Conservation (phyloP, 2,329 filamentous ascomycete species). For the Fragosphaeria purpurea region DNA sequence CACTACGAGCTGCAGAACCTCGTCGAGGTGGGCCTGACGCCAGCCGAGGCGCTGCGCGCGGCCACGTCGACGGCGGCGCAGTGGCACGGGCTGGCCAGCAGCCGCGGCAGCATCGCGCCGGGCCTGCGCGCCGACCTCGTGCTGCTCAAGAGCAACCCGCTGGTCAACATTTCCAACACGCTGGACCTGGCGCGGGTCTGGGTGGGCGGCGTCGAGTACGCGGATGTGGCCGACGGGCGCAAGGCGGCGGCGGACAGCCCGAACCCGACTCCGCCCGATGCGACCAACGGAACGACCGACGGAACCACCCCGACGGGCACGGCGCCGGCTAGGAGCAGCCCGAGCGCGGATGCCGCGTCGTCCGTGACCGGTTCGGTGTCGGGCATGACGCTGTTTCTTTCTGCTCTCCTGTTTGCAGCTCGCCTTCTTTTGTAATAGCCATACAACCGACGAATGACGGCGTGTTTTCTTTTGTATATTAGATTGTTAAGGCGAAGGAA, state of each 20-base stretch:
- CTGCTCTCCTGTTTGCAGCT: too few species aligned
- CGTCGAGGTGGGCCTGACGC: slow-evolving; percentile 13
- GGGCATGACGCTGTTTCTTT: too few species aligned
- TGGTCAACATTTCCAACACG: slow-evolving; percentile 18
- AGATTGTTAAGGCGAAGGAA: too few species aligned
- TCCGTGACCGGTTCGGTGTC: too few species aligned
- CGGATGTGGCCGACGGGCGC: background rate
- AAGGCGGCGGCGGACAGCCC: background rate
- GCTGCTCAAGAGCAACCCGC: slow-evolving; percentile 20
- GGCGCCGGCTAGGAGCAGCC: too few species aligned
- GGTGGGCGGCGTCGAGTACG: slow-evolving; percentile 17
- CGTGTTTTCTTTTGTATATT: too few species aligned
- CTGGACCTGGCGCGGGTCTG: slow-evolving; percentile 18
- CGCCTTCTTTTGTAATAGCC: too few species aligned
- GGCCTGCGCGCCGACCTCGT: slow-evolving; percentile 21
- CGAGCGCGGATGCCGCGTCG: too few species aligned
- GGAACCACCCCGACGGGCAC: too few species aligned
- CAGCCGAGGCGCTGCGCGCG: slow-evolving; percentile 13
- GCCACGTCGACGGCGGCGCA: slow-evolving; percentile 14
- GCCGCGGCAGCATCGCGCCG: slow-evolving; percentile 16
- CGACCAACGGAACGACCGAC: too few species aligned
- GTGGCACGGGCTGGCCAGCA: slow-evolving; percentile 14
- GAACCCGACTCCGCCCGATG: background rate
- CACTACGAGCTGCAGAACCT: slow-evolving; percentile 17
- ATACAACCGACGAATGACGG: too few species aligned